phyloP scores from a whole-genome alignment of 208 protist species.

The Trypanosoma grayi region DNA sequence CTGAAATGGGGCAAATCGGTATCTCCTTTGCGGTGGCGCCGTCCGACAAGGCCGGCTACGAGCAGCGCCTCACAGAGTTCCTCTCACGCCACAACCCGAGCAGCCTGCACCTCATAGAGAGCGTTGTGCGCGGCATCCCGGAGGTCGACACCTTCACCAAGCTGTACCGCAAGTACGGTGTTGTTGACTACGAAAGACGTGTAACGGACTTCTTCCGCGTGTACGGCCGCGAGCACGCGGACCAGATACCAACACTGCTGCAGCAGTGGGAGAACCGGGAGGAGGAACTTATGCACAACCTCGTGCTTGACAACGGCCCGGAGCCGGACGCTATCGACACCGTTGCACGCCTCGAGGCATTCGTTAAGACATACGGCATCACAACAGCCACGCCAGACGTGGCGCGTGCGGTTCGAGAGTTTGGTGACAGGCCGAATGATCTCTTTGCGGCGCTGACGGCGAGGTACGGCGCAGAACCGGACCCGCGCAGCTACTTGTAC shows the following conservation, averaged over 20 bases:
- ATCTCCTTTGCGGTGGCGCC: conserved; percentile 65
- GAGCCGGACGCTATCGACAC: conserved; percentile 56
- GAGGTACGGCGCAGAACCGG: conserved; percentile 63
- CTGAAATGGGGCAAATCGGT: conserved; percentile 70
- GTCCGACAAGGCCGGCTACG: conserved; percentile 43
- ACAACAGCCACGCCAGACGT: conserved; percentile 24
- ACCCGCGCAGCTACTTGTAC: conserved; percentile 73
- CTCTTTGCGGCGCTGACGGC: conserved; percentile 40
- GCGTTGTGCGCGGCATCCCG: conserved; percentile 52
- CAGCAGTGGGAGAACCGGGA: conserved; percentile 66
- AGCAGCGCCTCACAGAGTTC: conserved; percentile 53
- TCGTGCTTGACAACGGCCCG: conserved; percentile 73
- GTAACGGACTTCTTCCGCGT: conserved; percentile 56
- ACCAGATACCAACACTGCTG: conserved; percentile 44
- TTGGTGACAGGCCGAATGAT: conserved; percentile 3
- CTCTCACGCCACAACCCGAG: conserved; percentile 57
- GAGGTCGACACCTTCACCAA: conserved; percentile 81
- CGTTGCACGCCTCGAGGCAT: conserved; percentile 48
- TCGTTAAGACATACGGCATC: conserved; percentile 49
- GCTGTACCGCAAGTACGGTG: conserved; percentile 63
- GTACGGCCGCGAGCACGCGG: conserved; percentile 54
- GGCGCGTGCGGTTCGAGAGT: conserved; percentile 20
- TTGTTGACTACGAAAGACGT: conserved; percentile 60
- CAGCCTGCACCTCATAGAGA: conserved; percentile 52
- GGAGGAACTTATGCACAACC: conserved; percentile 74